These are phyloP conservation scores for Vaccinium corymbosum DNA, from an alignment of 148 eudicot genomes.

Conservation along the genomic window DNA sequence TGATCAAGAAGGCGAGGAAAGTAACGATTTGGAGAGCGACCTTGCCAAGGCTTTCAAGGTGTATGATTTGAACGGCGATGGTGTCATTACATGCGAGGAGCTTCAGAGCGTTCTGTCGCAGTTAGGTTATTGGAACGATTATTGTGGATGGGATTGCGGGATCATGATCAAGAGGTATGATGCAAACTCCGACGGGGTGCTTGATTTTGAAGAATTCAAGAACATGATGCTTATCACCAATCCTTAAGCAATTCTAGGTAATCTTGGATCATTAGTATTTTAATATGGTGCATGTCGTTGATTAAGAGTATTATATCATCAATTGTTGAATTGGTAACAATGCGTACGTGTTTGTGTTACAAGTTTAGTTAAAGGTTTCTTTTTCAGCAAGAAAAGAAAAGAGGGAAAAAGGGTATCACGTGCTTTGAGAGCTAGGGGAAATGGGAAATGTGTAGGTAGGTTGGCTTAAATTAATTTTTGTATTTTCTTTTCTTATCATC, in stretches of 20 bases:
- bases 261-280: too few species aligned
- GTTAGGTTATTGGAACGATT: conserved; percentile 46
- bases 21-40: conserved; percentile 24
- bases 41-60: conserved; percentile 43
- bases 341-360: too few species aligned
- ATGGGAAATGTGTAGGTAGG: too few species aligned
- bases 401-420: too few species aligned
- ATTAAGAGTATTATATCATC: too few species aligned
- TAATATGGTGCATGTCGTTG: too few species aligned
- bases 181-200: conserved; percentile 57
- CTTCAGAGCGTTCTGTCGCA: conserved; percentile 45
- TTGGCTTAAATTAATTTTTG: too few species aligned
- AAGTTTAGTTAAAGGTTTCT: too few species aligned
- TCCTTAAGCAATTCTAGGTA: not conserved
- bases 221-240: conserved; percentile 45
- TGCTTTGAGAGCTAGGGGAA: too few species aligned
- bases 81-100: conserved; percentile 56
- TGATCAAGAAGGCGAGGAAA: not conserved
- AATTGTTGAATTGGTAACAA: too few species aligned
- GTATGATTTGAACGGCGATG: conserved; percentile 41
- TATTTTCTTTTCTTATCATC: too few species aligned
- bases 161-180: conserved; percentile 52
- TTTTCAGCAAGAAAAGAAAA: too few species aligned
- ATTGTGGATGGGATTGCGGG: conserved; percentile 33
- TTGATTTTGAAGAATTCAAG: conserved; percentile 76